Evolutionary conservation across 805 yeast species (phyloP).

Genomic region (Starmera quercuum): DNA sequence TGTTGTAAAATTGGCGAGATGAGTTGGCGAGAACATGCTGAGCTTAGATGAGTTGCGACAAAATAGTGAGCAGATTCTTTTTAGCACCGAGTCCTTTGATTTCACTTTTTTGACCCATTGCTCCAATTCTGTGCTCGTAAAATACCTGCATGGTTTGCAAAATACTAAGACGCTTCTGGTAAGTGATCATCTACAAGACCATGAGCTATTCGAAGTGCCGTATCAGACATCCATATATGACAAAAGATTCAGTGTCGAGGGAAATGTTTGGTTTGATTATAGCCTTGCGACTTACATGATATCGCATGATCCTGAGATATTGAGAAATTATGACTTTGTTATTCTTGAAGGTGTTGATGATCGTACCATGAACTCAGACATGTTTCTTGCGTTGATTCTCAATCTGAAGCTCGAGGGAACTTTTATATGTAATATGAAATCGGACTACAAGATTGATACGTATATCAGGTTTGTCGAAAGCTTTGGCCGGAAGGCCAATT

Average conservation of each 20-base stretch:
- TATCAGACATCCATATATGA: background rate
- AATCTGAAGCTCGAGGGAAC: background rate
- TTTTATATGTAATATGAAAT: slow-evolving; percentile 2
- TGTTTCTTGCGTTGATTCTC: background rate
- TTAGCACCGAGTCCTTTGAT: background rate
- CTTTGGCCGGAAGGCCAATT: background rate
- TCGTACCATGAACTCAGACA: background rate
- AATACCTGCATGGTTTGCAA: background rate
- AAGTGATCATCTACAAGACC: background rate
- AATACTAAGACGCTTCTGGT: background rate
- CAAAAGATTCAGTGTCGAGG: background rate
- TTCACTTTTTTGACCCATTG: background rate
- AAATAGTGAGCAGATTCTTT: background rate
- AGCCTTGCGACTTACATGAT: background rate
- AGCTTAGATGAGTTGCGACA: background rate
- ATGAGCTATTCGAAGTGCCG: background rate
- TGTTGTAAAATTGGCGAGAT: too few relatives aligned
- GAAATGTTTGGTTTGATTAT: slow-evolving; percentile 1
- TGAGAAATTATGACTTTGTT: slow-evolving; percentile 3
- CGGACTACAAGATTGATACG: background rate
- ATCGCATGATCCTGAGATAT: background rate
- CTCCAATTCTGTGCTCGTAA: background rate
- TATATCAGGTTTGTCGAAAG: background rate
- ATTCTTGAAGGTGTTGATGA: slow-evolving; percentile 4
- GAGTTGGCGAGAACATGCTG: background rate